Base-by-base conservation (phyloP, 2,329 filamentous ascomycete species). In the Colletotrichum chrysophilum region DNA sequence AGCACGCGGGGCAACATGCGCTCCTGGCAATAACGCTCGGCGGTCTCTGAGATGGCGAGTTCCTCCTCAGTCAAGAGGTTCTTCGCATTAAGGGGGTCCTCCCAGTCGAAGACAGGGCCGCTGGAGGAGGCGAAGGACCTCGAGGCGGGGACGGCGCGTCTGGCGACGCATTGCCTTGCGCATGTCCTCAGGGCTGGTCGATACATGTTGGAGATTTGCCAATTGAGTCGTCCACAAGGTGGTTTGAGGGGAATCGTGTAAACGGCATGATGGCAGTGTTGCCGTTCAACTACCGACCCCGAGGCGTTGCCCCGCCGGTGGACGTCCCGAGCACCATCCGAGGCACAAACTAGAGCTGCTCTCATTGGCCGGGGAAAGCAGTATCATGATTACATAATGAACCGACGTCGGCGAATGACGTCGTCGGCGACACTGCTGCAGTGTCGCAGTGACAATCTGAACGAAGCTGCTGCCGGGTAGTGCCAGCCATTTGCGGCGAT, bases 1-100 rank as follows among this genome's bases (percentile, higher is more conserved):
- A 98, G 89, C 66, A 99, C 94, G 78, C 96, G 90, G 66, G 97
- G 97, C 56, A 94, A 88, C 87, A 99, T 89, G 76, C 92, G 91
- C 83, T 98, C 96, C 85, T 98, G 96, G 83, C 96, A 98, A 82
- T 98, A 99, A 76, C 95, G 91, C 85, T 98, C 94, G 38, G 96
- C 96, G 7, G 95, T 98, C 80, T 98, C 95, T 56, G 94, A 90
- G 79, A 99, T 96, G 16, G 96, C 95, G 78, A 95, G 83, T 85
- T 99, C 97, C 76, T 99, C 97, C 78, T 98, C 95, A 1, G 96
- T 98, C 81, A 96, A 91, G 60, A 98, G 86, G 81, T 92, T 94
- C 80, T 92, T 93, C 43, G 93, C 89, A 30, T 90, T 90, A 74
- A 99, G 88, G 24, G 97, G 96, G 82, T 99, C 97, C 83, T 97